Evolutionary conservation across 139 green algal genomes (phyloP), one percentile per base, ranked within the genome.

Genomic region (Tetraselmis chui): DNA sequence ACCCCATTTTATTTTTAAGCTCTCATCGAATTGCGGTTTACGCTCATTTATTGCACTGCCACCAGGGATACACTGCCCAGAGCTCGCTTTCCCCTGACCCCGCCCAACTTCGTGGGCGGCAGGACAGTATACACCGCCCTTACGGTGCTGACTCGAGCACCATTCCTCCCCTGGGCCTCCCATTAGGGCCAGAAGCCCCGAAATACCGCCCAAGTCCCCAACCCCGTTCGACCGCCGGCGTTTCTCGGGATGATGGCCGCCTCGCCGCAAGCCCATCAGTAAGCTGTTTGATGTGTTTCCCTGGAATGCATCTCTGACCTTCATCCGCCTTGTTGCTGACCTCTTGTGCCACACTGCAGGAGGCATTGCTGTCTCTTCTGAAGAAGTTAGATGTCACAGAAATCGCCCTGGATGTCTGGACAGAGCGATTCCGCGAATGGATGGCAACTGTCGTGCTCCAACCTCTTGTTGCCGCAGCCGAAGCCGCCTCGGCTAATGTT

Each of bases 351-450:
- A 18, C 45, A 18, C 45, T 67, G 45, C 45, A 67, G 45, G 45
- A 67, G 45, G 45, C 18, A 18, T 18, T 67, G 45, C 45, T 25
- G 11, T 5, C 45, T 5, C 45, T 67, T 5, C 45, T 67, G 45
- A 5, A 25, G 11, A 5, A 18, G 45, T 18, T 67, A 18, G 45
- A 18, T 18, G 18, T 67, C 45, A 67, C 45, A 5, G 45, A 67
- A 18, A 18, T 18, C 11, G 18, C 45, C 81, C 79, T 88, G 82
- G 79, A 91, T 83, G 76, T 87, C 1, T 90, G 88, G 83, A 90
- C 86, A 1, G 91, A 96, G 84, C 88, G 85, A 0, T 79, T 95
- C 67, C 81, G 92, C 0, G 90, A 93, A 80, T 96, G 92, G 92
- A 76, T 96, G 32, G 85, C 92, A 0, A 30, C 59, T 0, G 29